Percentiles rank a stretch among this genome's conserved stretches.
phyloP scores from a whole-genome alignment of 2,329 filamentous ascomycete genomes.

The Arthrobotrys pseudoclavata region DNA sequence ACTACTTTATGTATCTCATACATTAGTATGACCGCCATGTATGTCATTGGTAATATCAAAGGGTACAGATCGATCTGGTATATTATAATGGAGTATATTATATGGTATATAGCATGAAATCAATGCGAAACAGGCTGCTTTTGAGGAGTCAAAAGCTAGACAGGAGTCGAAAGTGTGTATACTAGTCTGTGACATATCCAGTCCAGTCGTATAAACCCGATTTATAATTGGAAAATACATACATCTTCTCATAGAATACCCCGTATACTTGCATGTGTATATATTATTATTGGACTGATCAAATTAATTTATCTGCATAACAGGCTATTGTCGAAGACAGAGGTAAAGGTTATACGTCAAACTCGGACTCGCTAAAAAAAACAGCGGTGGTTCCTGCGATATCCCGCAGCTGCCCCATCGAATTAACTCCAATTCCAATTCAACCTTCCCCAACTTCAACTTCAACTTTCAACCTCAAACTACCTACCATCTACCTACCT shows the following conservation, averaged over 20 bases:
- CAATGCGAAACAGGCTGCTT: slow-evolving; percentile 9
- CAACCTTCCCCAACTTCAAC: slow-evolving; percentile 13
- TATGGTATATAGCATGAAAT: neutral
- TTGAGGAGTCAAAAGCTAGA: slow-evolving; percentile 6
- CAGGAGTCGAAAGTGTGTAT: slow-evolving; percentile 13
- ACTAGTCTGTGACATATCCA: neutral
- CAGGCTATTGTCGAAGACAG: neutral
- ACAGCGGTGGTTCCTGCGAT: slow-evolving; percentile 11
- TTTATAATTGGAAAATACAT: too few relatives aligned
- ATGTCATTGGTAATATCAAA: too few relatives aligned
- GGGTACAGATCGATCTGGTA: too few relatives aligned
- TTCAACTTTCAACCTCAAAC: neutral
- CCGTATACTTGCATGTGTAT: too few relatives aligned
- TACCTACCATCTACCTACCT: neutral
- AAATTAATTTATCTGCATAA: too few relatives aligned
- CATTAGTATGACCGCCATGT: too few relatives aligned
- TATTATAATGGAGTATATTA: too few relatives aligned
- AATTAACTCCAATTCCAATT: neutral
- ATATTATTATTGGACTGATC: too few relatives aligned
- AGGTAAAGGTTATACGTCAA: neutral
- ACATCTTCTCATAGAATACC: too few relatives aligned
- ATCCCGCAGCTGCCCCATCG: slow-evolving; percentile 20
- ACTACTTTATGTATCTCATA: too few relatives aligned
- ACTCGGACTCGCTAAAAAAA: slow-evolving; percentile 30
- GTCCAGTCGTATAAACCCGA: too few relatives aligned